phyloP scores from a whole-genome alignment of 192 early-diverging fungal genomes.

The Backusella tuberculispora region DNA sequence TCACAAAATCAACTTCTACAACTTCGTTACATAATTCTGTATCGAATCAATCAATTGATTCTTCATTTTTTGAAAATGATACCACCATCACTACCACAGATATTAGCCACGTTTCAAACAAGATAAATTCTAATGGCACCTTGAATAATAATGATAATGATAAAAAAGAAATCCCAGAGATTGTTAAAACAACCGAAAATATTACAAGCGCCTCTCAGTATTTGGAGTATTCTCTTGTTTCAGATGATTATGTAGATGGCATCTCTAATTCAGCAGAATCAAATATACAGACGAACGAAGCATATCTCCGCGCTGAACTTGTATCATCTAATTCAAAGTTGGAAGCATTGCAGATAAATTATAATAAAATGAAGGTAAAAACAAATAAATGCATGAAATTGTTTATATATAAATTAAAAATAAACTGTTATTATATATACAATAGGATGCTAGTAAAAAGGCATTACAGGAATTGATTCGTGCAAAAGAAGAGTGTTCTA shows the following conservation, averaged over 20 bases:
- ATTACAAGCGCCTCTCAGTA: constrained; percentile 25
- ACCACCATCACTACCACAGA: constrained; percentile 14
- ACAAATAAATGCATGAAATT: background rate
- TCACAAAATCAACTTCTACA: constrained; percentile 7
- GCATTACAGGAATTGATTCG: constrained; percentile 46
- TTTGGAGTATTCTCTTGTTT: constrained; percentile 20
- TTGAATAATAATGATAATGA: constrained; percentile 14
- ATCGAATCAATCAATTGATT: constrained; percentile 10
- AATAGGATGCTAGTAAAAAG: constrained; percentile 33
- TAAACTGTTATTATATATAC: background rate
- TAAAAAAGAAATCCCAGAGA: background rate
- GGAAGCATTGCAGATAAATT: constrained; percentile 31
- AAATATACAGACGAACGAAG: background rate
- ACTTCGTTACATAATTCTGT: constrained; percentile 10
- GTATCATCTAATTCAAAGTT: constrained; percentile 31
- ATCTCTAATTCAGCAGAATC: background rate
- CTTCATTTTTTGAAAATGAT: constrained; percentile 42
- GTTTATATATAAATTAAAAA: background rate
- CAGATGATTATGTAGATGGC: background rate
- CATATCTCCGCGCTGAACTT: constrained; percentile 21
- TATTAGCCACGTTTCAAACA: constrained; percentile 37
- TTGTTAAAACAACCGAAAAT: constrained; percentile 21
- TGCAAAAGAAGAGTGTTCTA: constrained; percentile 52
- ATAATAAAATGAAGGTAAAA: constrained; percentile 24
- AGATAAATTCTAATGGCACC: constrained; percentile 33